Evolutionary conservation across 495 filamentous ascomycete species (phyloP).

Genomic region (Lepidopterella palustris): DNA sequence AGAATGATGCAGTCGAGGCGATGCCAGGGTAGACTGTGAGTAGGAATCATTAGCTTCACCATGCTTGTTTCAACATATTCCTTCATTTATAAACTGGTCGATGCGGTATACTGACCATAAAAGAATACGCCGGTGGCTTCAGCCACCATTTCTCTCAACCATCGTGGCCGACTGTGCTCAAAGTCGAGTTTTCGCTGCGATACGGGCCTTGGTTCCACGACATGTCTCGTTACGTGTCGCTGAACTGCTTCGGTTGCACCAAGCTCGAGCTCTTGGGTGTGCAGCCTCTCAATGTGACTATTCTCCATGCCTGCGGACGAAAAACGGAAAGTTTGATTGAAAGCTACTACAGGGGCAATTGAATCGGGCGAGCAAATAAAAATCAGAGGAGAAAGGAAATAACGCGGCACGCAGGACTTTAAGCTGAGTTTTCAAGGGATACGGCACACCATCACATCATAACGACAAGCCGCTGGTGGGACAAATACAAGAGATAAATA

Average conservation of each 20-base stretch:
- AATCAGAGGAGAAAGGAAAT: neutral
- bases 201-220: constrained; percentile 41
- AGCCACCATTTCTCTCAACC: constrained; percentile 44
- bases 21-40: constrained; percentile 42
- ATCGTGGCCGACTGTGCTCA: constrained; percentile 44
- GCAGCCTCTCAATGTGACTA: constrained; percentile 29
- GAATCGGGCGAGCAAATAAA: too few species aligned
- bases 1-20: constrained; percentile 42
- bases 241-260: constrained; percentile 47
- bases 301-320: neutral
- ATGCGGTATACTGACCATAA: constrained; percentile 37
- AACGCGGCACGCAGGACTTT: neutral
- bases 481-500: neutral
- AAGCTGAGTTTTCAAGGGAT: neutral
- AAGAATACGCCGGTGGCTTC: constrained; percentile 49
- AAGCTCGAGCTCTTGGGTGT: constrained; percentile 40
- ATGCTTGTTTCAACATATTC: neutral
- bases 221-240: constrained; percentile 41
- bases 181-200: constrained; percentile 46
- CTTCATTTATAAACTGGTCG: neutral
- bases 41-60: neutral
- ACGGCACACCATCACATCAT: neutral
- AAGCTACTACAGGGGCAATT: too few species aligned
- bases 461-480: neutral
- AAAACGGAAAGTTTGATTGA: neutral